Evolutionary conservation across 768 basidiomycete species (phyloP), one percentile per base, ranked within the genome.

Genomic region (Gymnopilus junonius): DNA sequence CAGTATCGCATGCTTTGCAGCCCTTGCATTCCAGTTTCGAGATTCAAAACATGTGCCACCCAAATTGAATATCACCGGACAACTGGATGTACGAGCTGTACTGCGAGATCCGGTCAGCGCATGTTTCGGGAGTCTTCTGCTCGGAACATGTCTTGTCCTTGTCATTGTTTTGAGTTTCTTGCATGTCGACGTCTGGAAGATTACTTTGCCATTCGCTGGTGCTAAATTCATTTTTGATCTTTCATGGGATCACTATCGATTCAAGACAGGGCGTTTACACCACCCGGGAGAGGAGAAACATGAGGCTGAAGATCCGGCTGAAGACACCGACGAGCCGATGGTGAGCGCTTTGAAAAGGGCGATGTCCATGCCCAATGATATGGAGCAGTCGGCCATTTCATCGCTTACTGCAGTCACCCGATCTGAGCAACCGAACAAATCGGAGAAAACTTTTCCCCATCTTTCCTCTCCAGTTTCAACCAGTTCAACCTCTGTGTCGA

Each of bases 171-270:
- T 90, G 63, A 91, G 89, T 71, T 93, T 90, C 73, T 80, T 91
- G 65, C 82, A 86, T 48, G 80, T 93, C 17, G 90, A 93, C 56
- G 91, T 93, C 2, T 95, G 92, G 91, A 87, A 83, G 76, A 91
- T 97, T 50, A 91, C 87, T 3, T 82, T 94, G 11, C 94, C 96
- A 0, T 94, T 94, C 50, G 94, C 93, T 0, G 72, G 82, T 0
- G 73, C 85, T 57, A 95, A 94, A 75, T 81, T 95, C 37, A 35
- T 84, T 5, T 86, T 89, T 51, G 95, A 98, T 70, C 43, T 85
- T 27, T 70, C 71, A 45, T 84, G 86, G 85, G 87, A 89, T 70
- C 76, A 83, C 67, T 85, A 84, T 70, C 78, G 82, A 21, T 78
- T 71, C 64, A 64, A 65, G 53, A 66, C 69, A 54, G 64, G 71